These are phyloP conservation scores for Saccharomycopsis lassenensis DNA, from an alignment of 805 yeast genomes.

Conservation along the genomic window DNA sequence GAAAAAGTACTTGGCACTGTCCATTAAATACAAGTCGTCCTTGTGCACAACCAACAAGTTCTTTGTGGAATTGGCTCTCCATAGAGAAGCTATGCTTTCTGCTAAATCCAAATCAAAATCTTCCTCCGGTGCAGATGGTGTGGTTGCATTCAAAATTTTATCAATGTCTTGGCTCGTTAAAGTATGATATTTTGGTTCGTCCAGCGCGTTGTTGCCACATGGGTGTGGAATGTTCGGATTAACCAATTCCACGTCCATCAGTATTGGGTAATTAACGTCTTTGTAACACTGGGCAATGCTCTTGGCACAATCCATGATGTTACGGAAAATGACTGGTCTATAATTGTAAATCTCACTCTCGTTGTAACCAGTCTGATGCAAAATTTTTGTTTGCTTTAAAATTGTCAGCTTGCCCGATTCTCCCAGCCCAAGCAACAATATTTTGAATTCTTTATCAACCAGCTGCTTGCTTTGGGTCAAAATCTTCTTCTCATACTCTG, in stretches of 20 bases:
- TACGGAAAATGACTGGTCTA: constrained; percentile 69
- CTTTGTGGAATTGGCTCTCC: constrained; percentile 48
- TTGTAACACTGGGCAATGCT: constrained; percentile 57
- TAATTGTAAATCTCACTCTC: constrained; percentile 64
- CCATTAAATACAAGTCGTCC: constrained; percentile 71
- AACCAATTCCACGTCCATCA: constrained; percentile 24
- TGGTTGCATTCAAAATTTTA: constrained; percentile 34
- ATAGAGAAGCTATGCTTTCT: constrained; percentile 36
- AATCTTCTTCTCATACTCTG: too few species aligned
- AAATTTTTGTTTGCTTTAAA: constrained; percentile 70
- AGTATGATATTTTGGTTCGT: not conserved
- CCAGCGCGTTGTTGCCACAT: constrained; percentile 1
- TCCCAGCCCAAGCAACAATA: constrained; percentile 78
- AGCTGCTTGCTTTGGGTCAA: too few species aligned
- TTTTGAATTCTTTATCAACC: constrained; percentile 52
- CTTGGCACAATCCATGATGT: constrained; percentile 66
- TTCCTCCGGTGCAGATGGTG: constrained; percentile 42
- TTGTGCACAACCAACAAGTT: constrained; percentile 47
- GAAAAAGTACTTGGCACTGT: constrained; percentile 73
- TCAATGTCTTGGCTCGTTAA: constrained; percentile 31
- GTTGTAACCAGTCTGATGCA: constrained; percentile 62
- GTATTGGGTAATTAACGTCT: constrained; percentile 31
- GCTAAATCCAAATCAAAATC: constrained; percentile 42
- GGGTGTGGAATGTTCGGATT: not conserved
- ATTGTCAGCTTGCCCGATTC: constrained; percentile 77